These are phyloP conservation scores for Diversispora eburnea DNA, from an alignment of 192 early-diverging fungal species.

Conservation along the genomic window DNA sequence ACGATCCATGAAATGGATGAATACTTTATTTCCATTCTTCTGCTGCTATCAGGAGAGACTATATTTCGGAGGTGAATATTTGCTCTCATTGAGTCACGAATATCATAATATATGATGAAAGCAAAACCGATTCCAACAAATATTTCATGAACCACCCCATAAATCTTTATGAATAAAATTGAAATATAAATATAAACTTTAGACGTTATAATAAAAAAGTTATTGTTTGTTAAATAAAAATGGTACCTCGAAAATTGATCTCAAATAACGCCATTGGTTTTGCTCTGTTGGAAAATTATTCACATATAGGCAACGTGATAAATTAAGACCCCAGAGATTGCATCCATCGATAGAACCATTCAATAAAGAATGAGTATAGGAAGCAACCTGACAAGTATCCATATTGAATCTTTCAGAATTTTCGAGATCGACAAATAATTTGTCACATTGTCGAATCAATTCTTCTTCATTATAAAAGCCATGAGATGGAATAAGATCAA, in stretches of 20 bases:
- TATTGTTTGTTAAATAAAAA: not conserved
- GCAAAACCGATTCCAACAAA: conserved; percentile 13
- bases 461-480: too few relatives aligned
- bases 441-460: too few relatives aligned
- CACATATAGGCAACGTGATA: too few relatives aligned
- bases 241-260: not conserved
- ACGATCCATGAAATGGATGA: not conserved
- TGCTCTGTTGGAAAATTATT: too few relatives aligned
- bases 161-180: not conserved
- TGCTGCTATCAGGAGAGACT: not conserved
- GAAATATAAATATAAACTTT: not conserved
- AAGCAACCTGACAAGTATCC: too few relatives aligned
- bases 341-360: too few relatives aligned
- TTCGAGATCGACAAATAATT: too few relatives aligned
- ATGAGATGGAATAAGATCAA: too few relatives aligned
- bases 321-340: too few relatives aligned
- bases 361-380: too few relatives aligned
- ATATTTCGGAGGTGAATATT: not conserved
- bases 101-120: conserved; percentile 19
- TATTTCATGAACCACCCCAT: conserved; percentile 6
- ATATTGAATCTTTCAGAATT: too few relatives aligned
- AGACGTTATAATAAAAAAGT: not conserved
- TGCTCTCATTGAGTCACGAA: conserved; percentile 15
- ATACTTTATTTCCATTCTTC: not conserved
- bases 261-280: not conserved